Conservation (phyloP, 352 stramenopile species). For the Phytophthora aleatoria region DNA sequence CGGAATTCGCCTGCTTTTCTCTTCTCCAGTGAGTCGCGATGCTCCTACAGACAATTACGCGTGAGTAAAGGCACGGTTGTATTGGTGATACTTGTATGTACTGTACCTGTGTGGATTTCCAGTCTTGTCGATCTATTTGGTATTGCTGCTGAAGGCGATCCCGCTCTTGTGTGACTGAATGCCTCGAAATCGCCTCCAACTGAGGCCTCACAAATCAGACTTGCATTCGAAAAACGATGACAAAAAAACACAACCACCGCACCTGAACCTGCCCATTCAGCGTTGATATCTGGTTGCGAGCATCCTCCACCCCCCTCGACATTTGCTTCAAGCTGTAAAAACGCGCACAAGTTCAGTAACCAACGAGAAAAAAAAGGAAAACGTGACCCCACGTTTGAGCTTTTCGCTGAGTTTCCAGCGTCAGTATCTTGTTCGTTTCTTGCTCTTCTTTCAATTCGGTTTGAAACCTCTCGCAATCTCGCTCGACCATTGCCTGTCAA, state of each 20-base stretch:
- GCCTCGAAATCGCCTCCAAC: slow-evolving; percentile 54
- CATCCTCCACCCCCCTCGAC: slow-evolving; percentile 40
- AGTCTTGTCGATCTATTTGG: slow-evolving; percentile 44
- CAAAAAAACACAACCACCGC: too few relatives aligned
- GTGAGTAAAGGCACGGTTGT: not conserved
- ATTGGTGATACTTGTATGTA: not conserved
- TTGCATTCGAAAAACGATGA: not conserved
- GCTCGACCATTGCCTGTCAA: slow-evolving; percentile 34
- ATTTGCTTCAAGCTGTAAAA: slow-evolving; percentile 35
- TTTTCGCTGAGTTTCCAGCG: slow-evolving; percentile 42
- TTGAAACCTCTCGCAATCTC: slow-evolving; percentile 39
- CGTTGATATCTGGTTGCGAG: slow-evolving; percentile 43
- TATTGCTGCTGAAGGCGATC: slow-evolving; percentile 49
- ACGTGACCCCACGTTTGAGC: slow-evolving; percentile 34
- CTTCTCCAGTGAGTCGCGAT: slow-evolving; percentile 29
- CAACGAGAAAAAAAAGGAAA: not conserved
- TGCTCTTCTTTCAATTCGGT: slow-evolving; percentile 43
- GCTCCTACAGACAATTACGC: slow-evolving; percentile 2
- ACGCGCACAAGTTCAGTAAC: too few relatives aligned
- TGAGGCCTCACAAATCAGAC: slow-evolving; percentile 7
- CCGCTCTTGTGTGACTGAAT: slow-evolving; percentile 50
- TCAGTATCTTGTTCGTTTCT: slow-evolving; percentile 36
- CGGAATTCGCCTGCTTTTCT: slow-evolving; percentile 53
- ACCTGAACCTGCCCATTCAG: slow-evolving; percentile 58
- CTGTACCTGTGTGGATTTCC: slow-evolving; percentile 45